Base-by-base conservation (phyloP, 1,139 yeast species). In the Geotrichum reessii region DNA sequence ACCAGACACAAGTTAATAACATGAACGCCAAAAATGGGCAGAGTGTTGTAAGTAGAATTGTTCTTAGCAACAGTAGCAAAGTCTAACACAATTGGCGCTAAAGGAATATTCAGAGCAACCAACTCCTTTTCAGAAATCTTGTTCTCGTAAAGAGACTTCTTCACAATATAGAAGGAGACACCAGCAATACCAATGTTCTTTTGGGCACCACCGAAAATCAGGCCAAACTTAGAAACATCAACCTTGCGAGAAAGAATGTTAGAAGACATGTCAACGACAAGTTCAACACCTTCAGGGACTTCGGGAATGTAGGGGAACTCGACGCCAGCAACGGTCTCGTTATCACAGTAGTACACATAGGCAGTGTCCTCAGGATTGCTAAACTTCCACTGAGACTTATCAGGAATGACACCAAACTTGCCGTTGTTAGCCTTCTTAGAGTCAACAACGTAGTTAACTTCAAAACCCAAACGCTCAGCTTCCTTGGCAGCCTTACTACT, bases 161-260 rank as follows among this genome's bases (percentile, higher is more conserved):
- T 88, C 72, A 92, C 85, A 66, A 93, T 92, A 73, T 91, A 92
- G 63, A 93, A 80, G 19, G 98, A 87, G 65, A 93, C 82, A 50
- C 99, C 99, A 5, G 99, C 98, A 70, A 93, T 78, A 58, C 99
- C 99, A 69, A 93, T 90, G 72, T 93, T 93, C 76, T 93, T 93
- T 75, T 93, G 99, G 21, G 98, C 99, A 61, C 99, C 99, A n/a
- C 75, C 80, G 59, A 85, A 81, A 62, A 93, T 85, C 50, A 91
- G 77, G 56, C 97, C 98, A 69, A 83, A 92, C 72, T 87, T 85
- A 60, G 89, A 78, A 52, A 93, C 86, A 68, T 93, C 97, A 52
- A 93, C 72, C 65, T 81, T 76, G 66, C 88, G 86, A 25, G 97
- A 89, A 64, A 93, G 78, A 69, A 93, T 86, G 73, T 93, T 90